A percentile compares a stretch with the other conserved stretches of the same genome.
These are phyloP conservation scores for Bacterosira constricta DNA, from an alignment of 108 stramenopile genomes.

Conservation along the genomic window DNA sequence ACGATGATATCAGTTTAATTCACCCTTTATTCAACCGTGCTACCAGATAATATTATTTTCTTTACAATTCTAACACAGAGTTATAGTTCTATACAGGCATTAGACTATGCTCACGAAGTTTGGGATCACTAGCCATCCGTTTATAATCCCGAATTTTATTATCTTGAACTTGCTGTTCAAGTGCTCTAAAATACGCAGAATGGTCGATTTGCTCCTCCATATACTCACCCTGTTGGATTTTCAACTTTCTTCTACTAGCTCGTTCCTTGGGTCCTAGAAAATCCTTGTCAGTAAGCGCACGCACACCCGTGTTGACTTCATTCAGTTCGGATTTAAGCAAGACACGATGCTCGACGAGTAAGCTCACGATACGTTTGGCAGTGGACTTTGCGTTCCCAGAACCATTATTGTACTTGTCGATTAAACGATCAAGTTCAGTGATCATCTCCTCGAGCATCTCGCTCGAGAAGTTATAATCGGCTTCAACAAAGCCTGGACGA, in stretches of 20 bases:
- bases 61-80: no score
- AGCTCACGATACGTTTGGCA: conserved; percentile 24
- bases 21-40: no score
- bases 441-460: conserved; percentile 37
- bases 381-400: conserved; percentile 27
- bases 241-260: not conserved
- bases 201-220: no score
- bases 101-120: no score
- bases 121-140: no score
- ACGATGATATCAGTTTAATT: no score
- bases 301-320: conserved; percentile 22
- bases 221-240: no score
- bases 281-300: conserved; percentile 18
- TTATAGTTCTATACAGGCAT: no score
- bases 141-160: no score
- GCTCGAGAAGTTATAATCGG: not conserved
- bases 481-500: not conserved
- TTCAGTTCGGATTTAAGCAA: conserved; percentile 22
- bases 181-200: no score
- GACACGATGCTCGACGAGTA: conserved; percentile 26
- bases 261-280: conserved; percentile 38
- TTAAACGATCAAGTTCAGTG: conserved; percentile 20
- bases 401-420: conserved; percentile 18
- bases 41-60: no score
- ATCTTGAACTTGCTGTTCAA: no score